Base-by-base conservation (phyloP, 2,329 filamentous ascomycete genomes). In the Pyrenophora graminea region DNA sequence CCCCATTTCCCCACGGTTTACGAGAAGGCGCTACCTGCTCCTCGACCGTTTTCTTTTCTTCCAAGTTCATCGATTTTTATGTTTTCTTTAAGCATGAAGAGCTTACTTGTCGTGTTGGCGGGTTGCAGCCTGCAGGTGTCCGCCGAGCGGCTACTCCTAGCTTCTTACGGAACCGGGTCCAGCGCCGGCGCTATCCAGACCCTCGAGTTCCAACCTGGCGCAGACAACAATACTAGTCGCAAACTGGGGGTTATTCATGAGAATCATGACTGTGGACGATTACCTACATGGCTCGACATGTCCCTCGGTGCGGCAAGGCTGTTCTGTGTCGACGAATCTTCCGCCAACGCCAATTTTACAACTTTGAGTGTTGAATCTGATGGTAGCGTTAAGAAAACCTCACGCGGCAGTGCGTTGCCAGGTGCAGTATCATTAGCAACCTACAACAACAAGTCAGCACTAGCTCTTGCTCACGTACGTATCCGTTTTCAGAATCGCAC, bases 251-350 rank as follows among this genome's bases (percentile, higher is more conserved):
- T 70, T 17, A 68, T 80, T 15, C 76, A 76, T 44, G 76, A 75
- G 18, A 75, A 74, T 44, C 74, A 72, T 4, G 72, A 73, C 30
- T 87, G 84, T 68, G 80, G 76, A 8, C 69, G 74, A 2, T 80
- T 79, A 53, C 81, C 85, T 4, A 81, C 83, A 9, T 88, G 85
- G 84, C 72, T 88, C 49, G 81, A 82, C 17, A 75, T 85, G 17
- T 80, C 85, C 63, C 68, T 75, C 50, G 63, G 73, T 39, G 76
- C 78, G 53, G 74, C 74, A 18, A 68, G 77, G 10, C 73, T 88
- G 9, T 85, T 82, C 72, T 88, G 85, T 69, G 61, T 83, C 38
- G 80, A 88, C 58, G 85, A 88, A 74, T 82, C 66, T 77, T 82
- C 55, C 82, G 81, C 43, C 76, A 77, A 1, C 68, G 87, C 50